Evolutionary conservation across 169 alveolate species (phyloP).

Genomic region (Cryptosporidium sp.): DNA sequence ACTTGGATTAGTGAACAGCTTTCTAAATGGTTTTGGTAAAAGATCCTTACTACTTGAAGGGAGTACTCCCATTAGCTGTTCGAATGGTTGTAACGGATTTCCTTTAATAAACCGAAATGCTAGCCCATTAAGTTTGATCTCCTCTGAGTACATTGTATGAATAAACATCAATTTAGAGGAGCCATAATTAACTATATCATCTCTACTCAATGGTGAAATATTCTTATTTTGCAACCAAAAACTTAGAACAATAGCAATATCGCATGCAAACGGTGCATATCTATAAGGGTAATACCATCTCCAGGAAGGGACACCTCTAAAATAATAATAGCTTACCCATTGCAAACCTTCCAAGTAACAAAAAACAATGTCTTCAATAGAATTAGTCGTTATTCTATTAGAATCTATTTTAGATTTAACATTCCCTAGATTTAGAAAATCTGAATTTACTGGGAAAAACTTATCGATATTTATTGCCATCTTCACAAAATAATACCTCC

Average conservation of each 20-base stretch:
- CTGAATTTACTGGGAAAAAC: neutral
- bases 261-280: conserved; percentile 94
- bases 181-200: neutral
- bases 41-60: conserved; percentile 80
- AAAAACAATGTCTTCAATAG: conserved; percentile 85
- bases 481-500: conserved; percentile 59
- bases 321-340: conserved; percentile 95
- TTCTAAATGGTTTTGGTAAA: conserved; percentile 79
- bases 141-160: conserved; percentile 29
- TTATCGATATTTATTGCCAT: conserved; percentile 31
- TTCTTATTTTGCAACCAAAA: conserved; percentile 25
- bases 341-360: conserved; percentile 94
- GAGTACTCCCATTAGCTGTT: conserved; percentile 81
- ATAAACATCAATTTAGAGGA: conserved; percentile 22
- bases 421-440: conserved; percentile 14
- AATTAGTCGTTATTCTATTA: conserved; percentile 57
- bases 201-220: neutral
- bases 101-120: conserved; percentile 51
- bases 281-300: conserved; percentile 94
- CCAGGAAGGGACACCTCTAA: conserved; percentile 95
- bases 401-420: conserved; percentile 26
- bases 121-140: neutral
- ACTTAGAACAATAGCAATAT: conserved; percentile 82
- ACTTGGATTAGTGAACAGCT: conserved; percentile 75
- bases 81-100: conserved; percentile 81